Evolutionary conservation across 805 yeast genomes (phyloP).

Genomic region (Yarrowia hollandica): DNA sequence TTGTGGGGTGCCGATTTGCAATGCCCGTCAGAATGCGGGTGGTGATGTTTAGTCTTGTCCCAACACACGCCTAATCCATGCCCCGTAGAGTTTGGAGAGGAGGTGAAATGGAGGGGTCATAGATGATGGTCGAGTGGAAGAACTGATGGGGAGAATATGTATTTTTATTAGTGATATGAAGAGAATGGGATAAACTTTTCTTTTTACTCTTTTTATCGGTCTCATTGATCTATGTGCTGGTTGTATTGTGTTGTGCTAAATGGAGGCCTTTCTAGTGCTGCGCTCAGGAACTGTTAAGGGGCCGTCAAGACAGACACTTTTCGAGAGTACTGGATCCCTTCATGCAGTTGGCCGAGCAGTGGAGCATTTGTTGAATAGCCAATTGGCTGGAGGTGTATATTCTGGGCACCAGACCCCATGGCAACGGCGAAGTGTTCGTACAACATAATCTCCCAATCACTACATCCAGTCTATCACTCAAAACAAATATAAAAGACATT

Average conservation of each 20-base stretch:
- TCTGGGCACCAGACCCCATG: not conserved
- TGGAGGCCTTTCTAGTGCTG: too few species aligned
- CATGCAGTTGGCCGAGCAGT: conserved; percentile 18
- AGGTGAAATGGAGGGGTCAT: not conserved
- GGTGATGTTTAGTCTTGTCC: not conserved
- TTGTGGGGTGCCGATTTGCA: conserved; percentile 12
- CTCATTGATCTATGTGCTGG: too few species aligned
- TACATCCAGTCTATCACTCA: too few species aligned
- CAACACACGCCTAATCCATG: conserved; percentile 23
- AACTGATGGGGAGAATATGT: too few species aligned
- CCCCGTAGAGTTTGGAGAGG: not conserved
- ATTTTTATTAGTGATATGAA: too few species aligned
- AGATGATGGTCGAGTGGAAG: not conserved
- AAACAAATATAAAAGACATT: too few species aligned
- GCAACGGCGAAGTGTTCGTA: not conserved
- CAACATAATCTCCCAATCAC: too few species aligned
- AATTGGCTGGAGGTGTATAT: conserved; percentile 1
- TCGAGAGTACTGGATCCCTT: not conserved
- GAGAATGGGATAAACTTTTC: too few species aligned
- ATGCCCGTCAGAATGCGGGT: too few species aligned
- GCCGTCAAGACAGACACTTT: too few species aligned
- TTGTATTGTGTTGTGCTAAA: too few species aligned
- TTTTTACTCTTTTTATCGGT: too few species aligned
- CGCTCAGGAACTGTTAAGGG: not conserved
- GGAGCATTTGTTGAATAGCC: not conserved